These are phyloP conservation scores for Diaporthe amygdali DNA, from an alignment of 2,329 filamentous ascomycete species.

Conservation along the genomic window DNA sequence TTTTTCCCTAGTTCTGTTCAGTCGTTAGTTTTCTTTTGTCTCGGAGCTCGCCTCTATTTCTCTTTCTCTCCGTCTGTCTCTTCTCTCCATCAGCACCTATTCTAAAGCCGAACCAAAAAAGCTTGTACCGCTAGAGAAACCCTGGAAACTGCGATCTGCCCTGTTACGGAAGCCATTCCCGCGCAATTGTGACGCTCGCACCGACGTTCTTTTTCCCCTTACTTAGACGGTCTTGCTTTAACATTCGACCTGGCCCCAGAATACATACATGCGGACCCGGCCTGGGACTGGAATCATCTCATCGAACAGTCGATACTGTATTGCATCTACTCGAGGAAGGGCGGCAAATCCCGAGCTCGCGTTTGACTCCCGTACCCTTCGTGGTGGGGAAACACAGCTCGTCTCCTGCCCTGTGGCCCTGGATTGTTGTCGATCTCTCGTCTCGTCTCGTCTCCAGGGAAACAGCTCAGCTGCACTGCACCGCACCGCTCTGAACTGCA, in stretches of 20 bases:
- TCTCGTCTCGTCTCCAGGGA: constrained; percentile 12
- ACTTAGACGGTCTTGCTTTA: not conserved
- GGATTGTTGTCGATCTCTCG: constrained; percentile 6
- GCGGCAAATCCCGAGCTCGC: not conserved
- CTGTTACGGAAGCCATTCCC: not conserved
- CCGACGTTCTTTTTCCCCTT: not conserved
- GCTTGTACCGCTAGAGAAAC: constrained; percentile 13
- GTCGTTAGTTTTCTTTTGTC: constrained; percentile 8
- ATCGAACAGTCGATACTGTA: not conserved
- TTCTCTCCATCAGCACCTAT: not conserved
- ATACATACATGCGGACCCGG: no score
- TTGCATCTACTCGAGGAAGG: not conserved
- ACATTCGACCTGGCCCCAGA: not conserved
- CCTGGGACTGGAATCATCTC: not conserved
- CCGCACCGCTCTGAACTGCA: no score
- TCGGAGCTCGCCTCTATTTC: not conserved
- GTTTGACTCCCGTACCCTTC: not conserved
- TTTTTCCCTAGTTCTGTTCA: not conserved
- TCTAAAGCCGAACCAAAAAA: not conserved
- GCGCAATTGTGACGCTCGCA: not conserved
- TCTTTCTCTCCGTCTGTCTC: not conserved
- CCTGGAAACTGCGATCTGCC: constrained; percentile 13
- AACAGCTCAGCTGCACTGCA: not conserved
- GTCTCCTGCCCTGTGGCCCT: not conserved
- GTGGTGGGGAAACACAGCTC: not conserved